Evolutionary conservation across 371 early-diverging fungal genomes (phyloP).

Genomic region (Mortierella sp.): DNA sequence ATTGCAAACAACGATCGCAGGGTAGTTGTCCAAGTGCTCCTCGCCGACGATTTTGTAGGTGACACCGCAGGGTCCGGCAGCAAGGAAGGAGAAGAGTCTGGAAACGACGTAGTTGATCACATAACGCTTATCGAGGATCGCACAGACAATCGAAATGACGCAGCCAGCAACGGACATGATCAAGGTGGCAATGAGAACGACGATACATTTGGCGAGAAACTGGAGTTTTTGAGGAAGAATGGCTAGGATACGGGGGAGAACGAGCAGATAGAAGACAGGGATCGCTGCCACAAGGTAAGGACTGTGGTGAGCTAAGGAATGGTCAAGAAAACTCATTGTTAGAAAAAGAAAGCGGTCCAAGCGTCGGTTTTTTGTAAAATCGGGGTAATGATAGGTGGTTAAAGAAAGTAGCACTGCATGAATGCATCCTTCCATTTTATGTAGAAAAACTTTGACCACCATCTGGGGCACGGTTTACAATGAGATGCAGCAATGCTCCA

Average conservation of each 20-base stretch:
- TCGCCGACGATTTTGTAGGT: constrained; percentile 69
- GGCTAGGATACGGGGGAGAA: constrained; percentile 33
- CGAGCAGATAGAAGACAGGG: constrained; percentile 16
- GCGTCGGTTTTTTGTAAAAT: too few relatives aligned
- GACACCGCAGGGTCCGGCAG: constrained; percentile 66
- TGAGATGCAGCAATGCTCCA: too few relatives aligned
- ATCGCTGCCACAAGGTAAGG: constrained; percentile 8
- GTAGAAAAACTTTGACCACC: too few relatives aligned
- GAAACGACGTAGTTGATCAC: constrained; percentile 74
- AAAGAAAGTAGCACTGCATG: too few relatives aligned
- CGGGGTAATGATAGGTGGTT: too few relatives aligned
- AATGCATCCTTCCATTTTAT: too few relatives aligned
- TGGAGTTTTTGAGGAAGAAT: constrained; percentile 37
- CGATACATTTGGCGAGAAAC: constrained; percentile 34
- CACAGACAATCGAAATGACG: constrained; percentile 45
- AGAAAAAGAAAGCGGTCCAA: neutral
- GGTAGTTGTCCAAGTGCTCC: constrained; percentile 66
- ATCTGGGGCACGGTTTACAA: too few relatives aligned
- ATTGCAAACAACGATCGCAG: constrained; percentile 83
- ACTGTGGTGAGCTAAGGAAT: neutral
- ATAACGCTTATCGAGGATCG: constrained; percentile 50
- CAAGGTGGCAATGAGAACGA: constrained; percentile 30
- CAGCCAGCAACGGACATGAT: constrained; percentile 52
- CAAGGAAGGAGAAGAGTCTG: constrained; percentile 62
- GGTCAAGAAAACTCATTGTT: too few relatives aligned